Base-by-base conservation (phyloP, 805 yeast species). In the Yarrowia sp. region DNA sequence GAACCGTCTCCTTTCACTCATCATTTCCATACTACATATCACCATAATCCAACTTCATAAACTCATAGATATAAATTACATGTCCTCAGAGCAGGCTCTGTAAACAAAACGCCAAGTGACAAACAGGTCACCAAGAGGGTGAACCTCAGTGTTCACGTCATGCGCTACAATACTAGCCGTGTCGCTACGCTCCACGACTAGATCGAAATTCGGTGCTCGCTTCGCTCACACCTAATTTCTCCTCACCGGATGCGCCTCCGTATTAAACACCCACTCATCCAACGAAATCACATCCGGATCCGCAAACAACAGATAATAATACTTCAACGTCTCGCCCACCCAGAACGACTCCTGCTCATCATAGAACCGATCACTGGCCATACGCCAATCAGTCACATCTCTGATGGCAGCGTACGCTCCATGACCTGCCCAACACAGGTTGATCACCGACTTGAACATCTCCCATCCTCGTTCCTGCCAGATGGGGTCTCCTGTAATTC, bases 241-340 rank as follows among this genome's bases (percentile, higher is more conserved):
- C 47, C 14, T 63, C 66, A 86, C 75, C 1, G 88, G 84, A 72
- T 86, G 90, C 0, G 89, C 90, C 67, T 85, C 86, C 1, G 87
- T 81, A 62, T 86, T 86, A 68, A 81, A 80, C 0, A 86, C 83
- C 72, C 79, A 84, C 42, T 84, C 83, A 68, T 84, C 86, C 66
- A 83, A 72, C 47, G 81, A 78, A 72, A 79, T 75, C 14, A 76
- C 73, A 8, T 75, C 71, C 13, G 78, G 73, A 8, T 76, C 78
- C 38, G 80, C 82, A 68, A 83, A 83, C 64, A 84, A 71, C 64
- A 84, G 71, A 68, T 80, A 83, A 57, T 80, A 81, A 68, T 84
- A 85, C 71, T 85, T 85, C 68, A 85, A 74, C 33, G 87, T 84
- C 70, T 84, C 86, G 8, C 86, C 81, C 71, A 83, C 77, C 84